Percentiles rank a stretch among this genome's conserved stretches.
Conservation (phyloP, 169 alveolate genomes). For the Eimeria falciformis region DNA sequence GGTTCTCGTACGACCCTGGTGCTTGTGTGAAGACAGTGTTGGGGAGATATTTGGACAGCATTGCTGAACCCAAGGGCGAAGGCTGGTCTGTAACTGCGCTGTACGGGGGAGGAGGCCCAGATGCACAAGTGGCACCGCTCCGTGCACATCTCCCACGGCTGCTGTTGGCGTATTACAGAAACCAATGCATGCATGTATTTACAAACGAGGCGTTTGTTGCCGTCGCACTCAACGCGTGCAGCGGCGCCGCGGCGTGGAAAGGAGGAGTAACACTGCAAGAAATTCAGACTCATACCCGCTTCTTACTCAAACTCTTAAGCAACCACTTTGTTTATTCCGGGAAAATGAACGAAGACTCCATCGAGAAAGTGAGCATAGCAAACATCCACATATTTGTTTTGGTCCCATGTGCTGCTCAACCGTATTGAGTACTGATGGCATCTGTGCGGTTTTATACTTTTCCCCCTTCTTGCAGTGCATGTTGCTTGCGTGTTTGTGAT, state of each 20-base stretch:
- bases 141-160: constrained; percentile 19
- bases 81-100: not conserved
- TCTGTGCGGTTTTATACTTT: not conserved
- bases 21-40: not conserved
- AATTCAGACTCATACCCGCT: not conserved
- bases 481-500: not conserved
- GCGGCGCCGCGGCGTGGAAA: constrained; percentile 25
- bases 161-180: constrained; percentile 67
- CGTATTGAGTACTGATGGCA: not conserved
- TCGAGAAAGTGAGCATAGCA: not conserved
- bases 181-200: constrained; percentile 60
- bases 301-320: not conserved
- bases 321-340: not conserved
- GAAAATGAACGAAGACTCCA: not conserved
- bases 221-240: constrained; percentile 17
- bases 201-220: not conserved
- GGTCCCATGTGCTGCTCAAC: not conserved
- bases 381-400: not conserved
- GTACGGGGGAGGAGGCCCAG: not conserved
- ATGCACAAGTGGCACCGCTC: constrained; percentile 18
- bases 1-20: constrained; percentile 47
- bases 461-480: not conserved
- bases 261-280: constrained; percentile 4
- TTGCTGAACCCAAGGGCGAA: constrained; percentile 4
- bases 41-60: not conserved